A percentile compares a stretch with the other conserved stretches of the same genome.
These are phyloP conservation scores for Botrytis elliptica DNA, from an alignment of 2,329 filamentous ascomycete genomes.

Conservation along the genomic window DNA sequence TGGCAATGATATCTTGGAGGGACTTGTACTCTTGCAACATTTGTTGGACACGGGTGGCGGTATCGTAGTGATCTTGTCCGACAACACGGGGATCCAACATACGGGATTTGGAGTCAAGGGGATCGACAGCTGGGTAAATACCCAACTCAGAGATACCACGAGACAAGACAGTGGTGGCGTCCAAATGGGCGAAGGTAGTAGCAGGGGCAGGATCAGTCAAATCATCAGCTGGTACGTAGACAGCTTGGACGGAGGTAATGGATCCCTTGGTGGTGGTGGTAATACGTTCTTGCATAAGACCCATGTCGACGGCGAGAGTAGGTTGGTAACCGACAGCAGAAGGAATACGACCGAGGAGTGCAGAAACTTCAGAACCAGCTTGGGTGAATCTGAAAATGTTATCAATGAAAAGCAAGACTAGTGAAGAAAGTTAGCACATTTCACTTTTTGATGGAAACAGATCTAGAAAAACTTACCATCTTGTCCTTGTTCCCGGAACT, in stretches of 20 bases:
- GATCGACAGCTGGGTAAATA: conserved; percentile 99
- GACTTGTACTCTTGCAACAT: conserved; percentile 99
- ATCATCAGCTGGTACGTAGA: conserved; percentile 99
- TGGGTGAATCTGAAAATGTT: conserved; percentile 99
- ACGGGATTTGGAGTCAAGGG: conserved; percentile 98
- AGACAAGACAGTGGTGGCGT: conserved; percentile 99
- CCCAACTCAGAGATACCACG: conserved; percentile 99
- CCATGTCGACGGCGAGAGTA: conserved; percentile 98
- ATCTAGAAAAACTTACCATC: conserved; percentile 60
- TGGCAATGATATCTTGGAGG: conserved; percentile 99
- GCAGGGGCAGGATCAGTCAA: conserved; percentile 99
- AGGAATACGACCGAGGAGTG: conserved; percentile 97
- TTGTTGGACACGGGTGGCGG: conserved; percentile 93
- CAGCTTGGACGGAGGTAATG: conserved; percentile 99
- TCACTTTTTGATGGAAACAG: neutral
- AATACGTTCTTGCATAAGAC: conserved; percentile 99
- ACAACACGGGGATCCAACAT: conserved; percentile 99
- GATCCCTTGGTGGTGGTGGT: conserved; percentile 99
- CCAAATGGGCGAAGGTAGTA: conserved; percentile 99
- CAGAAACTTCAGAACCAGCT: conserved; percentile 99
- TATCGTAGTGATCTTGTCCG: conserved; percentile 96
- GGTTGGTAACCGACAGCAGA: conserved; percentile 99
- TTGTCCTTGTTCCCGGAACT: conserved; percentile 81
- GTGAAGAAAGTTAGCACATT: conserved; percentile 32
- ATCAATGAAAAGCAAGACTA: conserved; percentile 98